A percentile compares a stretch with the other conserved stretches of the same genome.
Conservation (phyloP, 768 basidiomycete species). For the Mycena sanguinolenta region DNA sequence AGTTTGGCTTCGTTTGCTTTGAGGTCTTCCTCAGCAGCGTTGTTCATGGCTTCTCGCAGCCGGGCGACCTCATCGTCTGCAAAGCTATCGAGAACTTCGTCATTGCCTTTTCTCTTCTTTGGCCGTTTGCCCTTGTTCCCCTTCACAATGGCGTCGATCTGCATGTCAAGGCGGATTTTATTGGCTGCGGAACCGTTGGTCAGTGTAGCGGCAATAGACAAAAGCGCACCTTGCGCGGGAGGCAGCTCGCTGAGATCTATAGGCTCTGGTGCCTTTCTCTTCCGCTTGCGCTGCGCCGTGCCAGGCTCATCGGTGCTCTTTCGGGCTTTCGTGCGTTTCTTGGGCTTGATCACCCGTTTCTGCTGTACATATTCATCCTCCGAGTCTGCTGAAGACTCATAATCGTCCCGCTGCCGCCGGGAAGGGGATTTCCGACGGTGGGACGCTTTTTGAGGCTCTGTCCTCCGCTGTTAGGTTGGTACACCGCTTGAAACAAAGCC, state of each 20-base stretch:
- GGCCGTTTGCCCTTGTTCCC: constrained; percentile 76
- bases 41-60: constrained; percentile 90
- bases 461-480: background rate
- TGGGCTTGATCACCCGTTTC: constrained; percentile 47
- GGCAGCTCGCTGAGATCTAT: constrained; percentile 77
- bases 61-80: constrained; percentile 93
- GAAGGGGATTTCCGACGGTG: constrained; percentile 51
- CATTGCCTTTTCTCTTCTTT: constrained; percentile 82
- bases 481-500: constrained; percentile 26
- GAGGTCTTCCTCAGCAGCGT: constrained; percentile 87
- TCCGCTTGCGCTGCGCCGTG: constrained; percentile 59
- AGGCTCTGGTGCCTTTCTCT: constrained; percentile 72
- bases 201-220: background rate
- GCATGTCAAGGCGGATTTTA: constrained; percentile 83
- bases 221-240: constrained; percentile 77
- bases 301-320: constrained; percentile 45
- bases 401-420: constrained; percentile 67
- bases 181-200: constrained; percentile 62
- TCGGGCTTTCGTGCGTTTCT: constrained; percentile 47
- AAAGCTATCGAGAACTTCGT: constrained; percentile 86
- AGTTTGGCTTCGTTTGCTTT: constrained; percentile 82
- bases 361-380: constrained; percentile 67
- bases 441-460: constrained; percentile 58
- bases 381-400: constrained; percentile 63
- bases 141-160: constrained; percentile 90